phyloP scores from a whole-genome alignment of 306 rosid species.

The Pyrus pyrifolia region DNA sequence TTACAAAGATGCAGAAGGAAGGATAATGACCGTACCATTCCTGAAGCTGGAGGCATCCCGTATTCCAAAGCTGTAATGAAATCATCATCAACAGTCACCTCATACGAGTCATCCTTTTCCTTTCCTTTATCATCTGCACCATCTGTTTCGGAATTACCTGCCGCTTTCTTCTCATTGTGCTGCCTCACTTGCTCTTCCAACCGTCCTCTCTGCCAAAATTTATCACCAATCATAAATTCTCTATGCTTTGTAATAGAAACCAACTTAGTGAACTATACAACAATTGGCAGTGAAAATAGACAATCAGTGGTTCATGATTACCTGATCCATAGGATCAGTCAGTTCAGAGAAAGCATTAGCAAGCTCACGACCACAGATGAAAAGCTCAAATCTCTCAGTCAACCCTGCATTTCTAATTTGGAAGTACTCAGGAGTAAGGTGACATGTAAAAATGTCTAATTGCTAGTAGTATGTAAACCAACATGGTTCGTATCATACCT shows the following conservation, averaged over 20 bases:
- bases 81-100: conserved; percentile 90
- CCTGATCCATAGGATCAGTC: conserved; percentile 98
- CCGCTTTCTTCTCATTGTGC: conserved; percentile 70
- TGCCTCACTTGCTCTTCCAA: conserved; percentile 85
- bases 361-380: conserved; percentile 94
- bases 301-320: conserved; percentile 21
- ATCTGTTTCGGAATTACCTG: conserved; percentile 26
- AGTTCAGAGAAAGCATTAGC: conserved; percentile 96
- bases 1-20: conserved; percentile 10
- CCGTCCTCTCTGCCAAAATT: conserved; percentile 62
- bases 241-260: background rate
- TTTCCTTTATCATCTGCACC: conserved; percentile 24
- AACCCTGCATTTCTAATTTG: conserved; percentile 59
- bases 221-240: conserved; percentile 10
- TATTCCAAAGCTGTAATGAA: conserved; percentile 92
- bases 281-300: background rate
- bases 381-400: conserved; percentile 94
- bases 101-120: conserved; percentile 56
- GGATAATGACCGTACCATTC: conserved; percentile 57
- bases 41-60: conserved; percentile 99
- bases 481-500: conserved; percentile 40
- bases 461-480: background rate
- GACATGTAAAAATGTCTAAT: background rate
- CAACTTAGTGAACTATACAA: background rate
- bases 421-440: conserved; percentile 23